Evolutionary conservation across 2,329 filamentous ascomycete species (phyloP), one percentile per base, ranked within the genome.

Genomic region (Pleurostoma richardsiae): DNA sequence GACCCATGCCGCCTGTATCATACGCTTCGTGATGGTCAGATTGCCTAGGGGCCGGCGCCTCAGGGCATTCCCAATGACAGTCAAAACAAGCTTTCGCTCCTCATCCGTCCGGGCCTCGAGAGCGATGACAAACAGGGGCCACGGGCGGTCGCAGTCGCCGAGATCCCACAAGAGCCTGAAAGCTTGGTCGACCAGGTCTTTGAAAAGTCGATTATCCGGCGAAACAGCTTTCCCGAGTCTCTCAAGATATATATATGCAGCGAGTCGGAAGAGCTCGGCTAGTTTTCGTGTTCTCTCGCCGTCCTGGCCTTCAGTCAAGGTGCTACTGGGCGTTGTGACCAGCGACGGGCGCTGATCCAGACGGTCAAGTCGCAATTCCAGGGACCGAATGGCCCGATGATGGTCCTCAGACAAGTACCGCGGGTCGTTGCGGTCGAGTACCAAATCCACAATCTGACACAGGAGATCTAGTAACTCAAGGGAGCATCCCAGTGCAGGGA

Each of bases 401-500:
- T 36, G 33, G 8, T 36, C 8, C 8, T 36, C 33, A 36, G 33
- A 36, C n/a, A 8, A 47, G 28, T 48, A 41, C 28, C 39, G 29
- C 6, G 52, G 49, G 40, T 47, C 45, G 40, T 44, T 27, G 3
- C 46, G 48, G 10, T 50, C 47, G 10, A 44, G 46, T 5, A 52
- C 48, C n/a, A 40, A 39, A 41, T 54, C 52, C 11, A 52, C 43
- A 28, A 48, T 40, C 10, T 51, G 50, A 40, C 48, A 54, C 4
- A 55, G 38, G 3, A 49, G 39, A 11, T 50, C 49, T 7, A 55
- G 46, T 30, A 54, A 44, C 36, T 51, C 53, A 4, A 55, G 50
- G 10, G 53, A 55, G 45, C 53, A 55, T 39, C 53, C 53, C 26
- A 43, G 26, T 6, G 40, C 29, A 28, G 40, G 29, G 4, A 50